These are phyloP conservation scores for Lotmaria passim DNA, from an alignment of 208 protist species.

Conservation along the genomic window DNA sequence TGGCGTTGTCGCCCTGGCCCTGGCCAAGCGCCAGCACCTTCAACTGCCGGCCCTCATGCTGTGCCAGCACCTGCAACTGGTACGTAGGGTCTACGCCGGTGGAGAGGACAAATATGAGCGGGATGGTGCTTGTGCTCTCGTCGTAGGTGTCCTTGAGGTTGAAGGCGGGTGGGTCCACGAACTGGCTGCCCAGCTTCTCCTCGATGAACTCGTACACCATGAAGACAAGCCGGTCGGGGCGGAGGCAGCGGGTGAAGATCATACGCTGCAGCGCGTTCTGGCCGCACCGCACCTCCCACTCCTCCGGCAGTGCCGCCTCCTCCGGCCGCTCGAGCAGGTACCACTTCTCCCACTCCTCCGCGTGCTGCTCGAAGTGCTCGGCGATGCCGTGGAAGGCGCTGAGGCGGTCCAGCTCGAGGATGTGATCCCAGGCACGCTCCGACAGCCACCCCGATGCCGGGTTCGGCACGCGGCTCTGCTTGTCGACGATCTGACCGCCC, in stretches of 20 bases:
- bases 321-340: constrained; percentile 95
- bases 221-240: constrained; percentile 97
- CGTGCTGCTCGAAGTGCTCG: constrained; percentile 94
- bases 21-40: constrained; percentile 96
- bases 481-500: constrained; percentile 96
- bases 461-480: constrained; percentile 93
- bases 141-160: constrained; percentile 96
- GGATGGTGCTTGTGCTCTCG: constrained; percentile 92
- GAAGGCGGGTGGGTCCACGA: constrained; percentile 96
- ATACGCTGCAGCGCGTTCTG: constrained; percentile 96
- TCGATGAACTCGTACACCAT: constrained; percentile 97
- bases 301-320: constrained; percentile 93
- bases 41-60: constrained; percentile 81
- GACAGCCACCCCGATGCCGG: constrained; percentile 96
- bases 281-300: constrained; percentile 92
- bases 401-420: constrained; percentile 97
- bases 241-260: constrained; percentile 97
- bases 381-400: constrained; percentile 95
- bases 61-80: constrained; percentile 92
- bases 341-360: constrained; percentile 96
- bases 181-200: constrained; percentile 93
- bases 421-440: constrained; percentile 96
- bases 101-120: constrained; percentile 98
- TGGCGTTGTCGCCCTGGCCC: constrained; percentile 96
- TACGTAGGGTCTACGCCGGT: constrained; percentile 97